Base-by-base conservation (phyloP, 169 alveolate species). In the Plasmodium billcollinsi region DNA sequence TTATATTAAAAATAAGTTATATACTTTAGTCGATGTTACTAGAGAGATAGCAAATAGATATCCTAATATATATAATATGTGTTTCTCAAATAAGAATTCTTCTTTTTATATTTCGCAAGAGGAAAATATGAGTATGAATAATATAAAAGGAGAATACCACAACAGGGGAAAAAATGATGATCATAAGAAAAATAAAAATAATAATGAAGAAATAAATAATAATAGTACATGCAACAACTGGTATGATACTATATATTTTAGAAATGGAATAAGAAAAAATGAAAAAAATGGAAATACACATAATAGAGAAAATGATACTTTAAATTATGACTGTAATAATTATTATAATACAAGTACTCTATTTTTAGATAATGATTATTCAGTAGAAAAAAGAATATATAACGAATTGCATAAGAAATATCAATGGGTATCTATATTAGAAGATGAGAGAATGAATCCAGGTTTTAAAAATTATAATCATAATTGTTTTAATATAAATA, bases 361-460 rank as follows among this genome's bases (percentile, higher is more conserved):
- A 12, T 86, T 33, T 61, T 24, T 86, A 50, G 92, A 86, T 54
- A 86, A 86, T 58, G 92, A 86, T 54, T 86, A 86, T 56, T 59
- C 92, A 71, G 49, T 86, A 15, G 92, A 86, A 72, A 86, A 86
- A 47, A 59, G 50, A 20, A 73, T 86, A 15, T 86, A 86, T 47
- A 86, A 86, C 61, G 75, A 71, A 52, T 66, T 86, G 43, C 92
- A 86, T 65, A 61, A 86, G 69, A 39, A 86, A 54, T 86, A 86
- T 61, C 92, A 86, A 50, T 86, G 92, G 92, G 71, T 86, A 15
- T 86, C 92, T 1, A 86, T 86, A 21, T 73, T 86, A 29, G 92
- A 86, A 73, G 92, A 86, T 54, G 92, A 69, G 66, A 47, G 74
- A 50, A 73, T 91, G 93, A 76, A 78, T 33, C 94, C 94, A 6